Evolutionary conservation across 2,329 filamentous ascomycete species (phyloP).

Genomic region (Endoconidiophora polonica): DNA sequence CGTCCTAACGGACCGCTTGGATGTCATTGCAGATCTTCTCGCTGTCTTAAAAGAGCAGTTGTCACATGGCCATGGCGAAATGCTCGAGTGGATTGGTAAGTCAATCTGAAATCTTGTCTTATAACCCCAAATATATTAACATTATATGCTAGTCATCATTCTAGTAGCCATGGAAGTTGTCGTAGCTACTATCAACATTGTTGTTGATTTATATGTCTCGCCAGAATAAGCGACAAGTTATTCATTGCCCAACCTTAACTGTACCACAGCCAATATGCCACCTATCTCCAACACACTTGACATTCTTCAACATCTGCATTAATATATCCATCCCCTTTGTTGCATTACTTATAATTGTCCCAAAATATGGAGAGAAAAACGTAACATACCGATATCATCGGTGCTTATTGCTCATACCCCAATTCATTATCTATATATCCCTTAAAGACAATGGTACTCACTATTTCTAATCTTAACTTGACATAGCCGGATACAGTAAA

Average conservation of each 20-base stretch:
- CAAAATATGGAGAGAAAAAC: too few relatives aligned
- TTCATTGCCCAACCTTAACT: not conserved
- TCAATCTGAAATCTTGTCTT: slow-evolving; percentile 13
- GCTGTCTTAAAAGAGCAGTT: slow-evolving; percentile 91
- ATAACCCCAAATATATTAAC: slow-evolving; percentile 13
- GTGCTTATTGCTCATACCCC: too few relatives aligned
- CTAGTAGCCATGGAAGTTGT: slow-evolving; percentile 92
- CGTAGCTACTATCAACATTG: slow-evolving; percentile 82
- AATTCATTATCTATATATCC: too few relatives aligned
- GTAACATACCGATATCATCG: too few relatives aligned
- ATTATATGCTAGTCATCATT: slow-evolving; percentile 54
- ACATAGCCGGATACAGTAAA: too few relatives aligned
- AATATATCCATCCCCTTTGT: too few relatives aligned
- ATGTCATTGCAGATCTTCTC: slow-evolving; percentile 79
- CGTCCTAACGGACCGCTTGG: slow-evolving; percentile 69
- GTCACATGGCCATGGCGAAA: slow-evolving; percentile 82
- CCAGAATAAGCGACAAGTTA: slow-evolving; percentile 5
- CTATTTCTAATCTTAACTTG: too few relatives aligned
- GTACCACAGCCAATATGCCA: not conserved
- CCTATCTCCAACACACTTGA: too few relatives aligned
- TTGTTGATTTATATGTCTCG: slow-evolving; percentile 72
- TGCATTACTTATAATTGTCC: too few relatives aligned
- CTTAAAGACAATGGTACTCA: too few relatives aligned
- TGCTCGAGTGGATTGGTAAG: slow-evolving; percentile 76
- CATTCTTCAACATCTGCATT: too few relatives aligned